A percentile compares a stretch with the other conserved stretches of the same genome.
Conservation (phyloP, 179 eudicot genomes). For the Silene noctiflora region DNA sequence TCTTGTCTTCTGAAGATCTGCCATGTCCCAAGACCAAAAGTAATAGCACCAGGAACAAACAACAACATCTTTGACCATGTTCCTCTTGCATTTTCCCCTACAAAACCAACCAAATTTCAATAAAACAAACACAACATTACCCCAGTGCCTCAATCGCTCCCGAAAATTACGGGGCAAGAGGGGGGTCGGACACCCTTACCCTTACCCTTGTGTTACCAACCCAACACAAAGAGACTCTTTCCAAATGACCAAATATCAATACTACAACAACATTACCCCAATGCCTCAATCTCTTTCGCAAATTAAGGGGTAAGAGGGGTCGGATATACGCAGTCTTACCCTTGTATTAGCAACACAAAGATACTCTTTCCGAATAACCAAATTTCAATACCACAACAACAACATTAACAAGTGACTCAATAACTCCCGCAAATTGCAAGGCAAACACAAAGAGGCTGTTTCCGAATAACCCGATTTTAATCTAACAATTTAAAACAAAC, state of each 20-base stretch:
- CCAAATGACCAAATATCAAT: no score
- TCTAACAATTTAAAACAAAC: neutral
- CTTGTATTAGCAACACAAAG: no score
- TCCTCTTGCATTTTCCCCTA: slow-evolving; percentile 45
- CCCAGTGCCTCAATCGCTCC: neutral
- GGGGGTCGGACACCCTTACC: neutral
- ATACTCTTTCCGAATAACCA: no score
- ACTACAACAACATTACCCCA: no score
- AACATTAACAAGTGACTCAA: no score
- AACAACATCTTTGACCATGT: slow-evolving; percentile 75
- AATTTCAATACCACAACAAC: no score
- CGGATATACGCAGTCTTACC: neutral
- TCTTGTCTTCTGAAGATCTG: slow-evolving; percentile 86
- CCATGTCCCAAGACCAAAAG: slow-evolving; percentile 97
- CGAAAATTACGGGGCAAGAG: neutral
- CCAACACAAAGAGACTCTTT: no score
- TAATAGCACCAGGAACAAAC: slow-evolving; percentile 83
- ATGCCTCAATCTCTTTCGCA: no score
- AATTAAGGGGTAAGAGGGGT: neutral
- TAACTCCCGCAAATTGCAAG: no score
- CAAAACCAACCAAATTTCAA: neutral
- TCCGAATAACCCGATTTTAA: neutral
- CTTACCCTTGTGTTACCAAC: no score
- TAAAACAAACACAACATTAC: neutral
- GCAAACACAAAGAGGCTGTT: neutral